Conservation (phyloP, 441 rosid genomes). For the Erodium chrysanthum region DNA sequence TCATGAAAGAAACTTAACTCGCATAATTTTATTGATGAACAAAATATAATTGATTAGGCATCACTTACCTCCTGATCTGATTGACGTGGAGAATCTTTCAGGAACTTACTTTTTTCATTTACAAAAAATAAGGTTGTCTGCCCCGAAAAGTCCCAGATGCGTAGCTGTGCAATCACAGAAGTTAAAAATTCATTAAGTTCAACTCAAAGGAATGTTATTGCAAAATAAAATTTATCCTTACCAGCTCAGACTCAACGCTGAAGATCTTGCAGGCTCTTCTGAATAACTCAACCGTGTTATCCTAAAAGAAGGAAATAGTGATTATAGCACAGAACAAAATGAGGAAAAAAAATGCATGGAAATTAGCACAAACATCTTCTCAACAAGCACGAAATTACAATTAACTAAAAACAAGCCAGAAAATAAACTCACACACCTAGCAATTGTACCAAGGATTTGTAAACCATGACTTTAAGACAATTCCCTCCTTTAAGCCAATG, state of each 20-base stretch:
- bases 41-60: not conserved
- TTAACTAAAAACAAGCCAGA: no score
- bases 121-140: constrained; percentile 43
- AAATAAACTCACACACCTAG: no score
- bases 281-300: constrained; percentile 56
- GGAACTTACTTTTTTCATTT: constrained; percentile 37
- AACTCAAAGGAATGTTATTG: constrained; percentile 2
- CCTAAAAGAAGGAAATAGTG: constrained; percentile 25
- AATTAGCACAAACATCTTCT: not conserved
- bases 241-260: constrained; percentile 56
- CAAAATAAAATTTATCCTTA: constrained; percentile 23
- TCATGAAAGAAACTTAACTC: not conserved
- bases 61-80: constrained; percentile 56
- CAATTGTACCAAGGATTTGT: no score
- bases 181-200: constrained; percentile 17
- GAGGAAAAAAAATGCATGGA: no score
- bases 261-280: constrained; percentile 75
- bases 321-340: constrained; percentile 18
- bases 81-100: constrained; percentile 37
- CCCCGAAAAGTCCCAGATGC: constrained; percentile 72
- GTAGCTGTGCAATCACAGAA: constrained; percentile 37
- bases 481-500: no score
- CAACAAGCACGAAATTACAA: not conserved
- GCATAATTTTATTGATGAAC: not conserved
- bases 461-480: no score